Percentiles rank a stretch among this genome's conserved stretches.
Conservation (phyloP, 306 rosid genomes). For the Dryas drummondii region DNA sequence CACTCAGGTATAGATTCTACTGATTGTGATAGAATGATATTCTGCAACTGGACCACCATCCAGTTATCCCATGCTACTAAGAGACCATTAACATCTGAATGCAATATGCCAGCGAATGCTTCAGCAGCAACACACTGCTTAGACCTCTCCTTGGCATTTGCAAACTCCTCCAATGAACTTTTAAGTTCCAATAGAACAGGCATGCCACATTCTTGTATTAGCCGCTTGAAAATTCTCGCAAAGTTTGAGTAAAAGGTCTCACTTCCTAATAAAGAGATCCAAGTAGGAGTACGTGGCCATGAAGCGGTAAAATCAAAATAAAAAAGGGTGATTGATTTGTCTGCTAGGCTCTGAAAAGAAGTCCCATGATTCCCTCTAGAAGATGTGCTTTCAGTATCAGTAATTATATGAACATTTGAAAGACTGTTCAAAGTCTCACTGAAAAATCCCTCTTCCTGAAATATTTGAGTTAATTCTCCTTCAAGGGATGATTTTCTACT, state of each 20-base stretch:
- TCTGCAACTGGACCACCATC: slow-evolving; percentile 85
- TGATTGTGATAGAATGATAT: slow-evolving; percentile 73
- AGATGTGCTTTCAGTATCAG: slow-evolving; percentile 67
- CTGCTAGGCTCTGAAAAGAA: slow-evolving; percentile 93
- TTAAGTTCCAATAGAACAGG: slow-evolving; percentile 70
- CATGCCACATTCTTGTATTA: slow-evolving; percentile 95
- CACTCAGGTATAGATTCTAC: slow-evolving; percentile 97
- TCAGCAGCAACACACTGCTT: slow-evolving; percentile 99
- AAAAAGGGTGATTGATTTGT: slow-evolving; percentile 91
- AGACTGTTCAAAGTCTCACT: slow-evolving; percentile 86
- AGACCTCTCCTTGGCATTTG: slow-evolving; percentile 91
- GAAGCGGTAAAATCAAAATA: slow-evolving; percentile 94
- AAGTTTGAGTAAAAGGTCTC: slow-evolving; percentile 86
- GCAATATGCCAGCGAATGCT: slow-evolving; percentile 91
- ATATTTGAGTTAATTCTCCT: slow-evolving; percentile 75
- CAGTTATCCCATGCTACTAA: slow-evolving; percentile 83
- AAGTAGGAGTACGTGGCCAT: slow-evolving; percentile 99
- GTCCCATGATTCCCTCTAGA: slow-evolving; percentile 81
- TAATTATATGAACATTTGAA: slow-evolving; percentile 87
- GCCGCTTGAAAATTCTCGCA: slow-evolving; percentile 92
- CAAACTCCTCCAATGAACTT: slow-evolving; percentile 75
- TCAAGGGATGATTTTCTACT: slow-evolving; percentile 77
- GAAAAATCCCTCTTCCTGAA: slow-evolving; percentile 94
- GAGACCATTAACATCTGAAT: slow-evolving; percentile 88
- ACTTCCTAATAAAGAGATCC: slow-evolving; percentile 82